Evolutionary conservation across 148 eudicot genomes (phyloP).

Genomic region (Cornus kousa): DNA sequence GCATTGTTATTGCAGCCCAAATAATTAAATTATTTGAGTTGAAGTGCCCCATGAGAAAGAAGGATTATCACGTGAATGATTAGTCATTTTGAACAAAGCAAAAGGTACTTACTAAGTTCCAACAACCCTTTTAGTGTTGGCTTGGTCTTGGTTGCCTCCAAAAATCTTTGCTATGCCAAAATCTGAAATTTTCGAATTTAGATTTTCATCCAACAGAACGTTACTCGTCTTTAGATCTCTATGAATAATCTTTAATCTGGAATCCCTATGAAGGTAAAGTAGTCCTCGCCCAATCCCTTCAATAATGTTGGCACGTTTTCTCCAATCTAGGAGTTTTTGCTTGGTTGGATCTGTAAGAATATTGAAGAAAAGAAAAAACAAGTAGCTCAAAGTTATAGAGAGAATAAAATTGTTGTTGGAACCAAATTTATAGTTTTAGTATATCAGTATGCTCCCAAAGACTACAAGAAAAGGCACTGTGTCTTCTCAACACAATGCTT

Average conservation of each 20-base stretch:
- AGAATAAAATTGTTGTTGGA: too few relatives aligned
- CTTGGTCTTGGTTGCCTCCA: conserved; percentile 9
- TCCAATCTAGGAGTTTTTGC: not conserved
- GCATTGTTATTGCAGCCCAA: too few relatives aligned
- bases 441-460: too few relatives aligned
- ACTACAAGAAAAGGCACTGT: too few relatives aligned
- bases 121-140: conserved; percentile 14
- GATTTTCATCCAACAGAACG: conserved; percentile 24
- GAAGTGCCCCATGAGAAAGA: too few relatives aligned
- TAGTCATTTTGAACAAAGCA: not conserved
- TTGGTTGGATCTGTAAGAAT: conserved; percentile 8
- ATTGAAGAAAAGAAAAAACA: too few relatives aligned
- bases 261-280: conserved; percentile 38
- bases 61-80: too few relatives aligned
- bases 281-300: conserved; percentile 34
- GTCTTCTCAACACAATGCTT: too few relatives aligned
- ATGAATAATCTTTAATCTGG: conserved; percentile 35
- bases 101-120: conserved; percentile 13
- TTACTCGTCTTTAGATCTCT: conserved; percentile 32
- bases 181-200: conserved; percentile 24
- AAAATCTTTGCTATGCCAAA: conserved; percentile 19
- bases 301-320: conserved; percentile 26
- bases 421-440: too few relatives aligned
- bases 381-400: too few relatives aligned
- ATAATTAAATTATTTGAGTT: too few relatives aligned